Evolutionary conservation across 805 yeast genomes (phyloP), one percentile per base, ranked within the genome.

Genomic region (Ogataea corticis): DNA sequence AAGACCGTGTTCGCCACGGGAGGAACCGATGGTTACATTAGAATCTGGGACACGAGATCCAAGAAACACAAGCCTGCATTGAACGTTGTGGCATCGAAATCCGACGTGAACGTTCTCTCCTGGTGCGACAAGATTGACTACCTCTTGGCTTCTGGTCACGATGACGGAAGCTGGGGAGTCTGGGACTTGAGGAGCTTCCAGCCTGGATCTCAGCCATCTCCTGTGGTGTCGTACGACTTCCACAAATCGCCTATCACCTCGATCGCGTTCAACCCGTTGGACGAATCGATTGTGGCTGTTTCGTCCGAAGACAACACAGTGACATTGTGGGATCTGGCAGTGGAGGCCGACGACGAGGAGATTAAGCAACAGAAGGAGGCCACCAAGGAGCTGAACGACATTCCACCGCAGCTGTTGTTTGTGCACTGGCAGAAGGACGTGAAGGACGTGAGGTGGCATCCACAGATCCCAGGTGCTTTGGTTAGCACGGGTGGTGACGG

Each of bases 361-460:
- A 86, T 92, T 54, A 82, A 87, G 46, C 86, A 85, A 61, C 97
- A 92, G 69, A 79, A 81, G 57, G 77, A 80, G 46, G 94, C 85
- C 58, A 78, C 83, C 33, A 77, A 78, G 56, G 97, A 91, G 57
- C 72, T 94, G 54, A 83, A 83, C 54, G 95, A 86, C 58, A 87
- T 92, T 52, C 99, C 99, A 14, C 94, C 98, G 17, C 99, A 94
- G 68, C 75, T 94, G 59, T 72, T 94, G 64, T 94, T 94, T 70
- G 96, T 92, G 36, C 99, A 94, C 67, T 94, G 98, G 98, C 99
- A 94, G 72, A 83, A 83, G 58, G 95, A 94, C 61, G 97, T 92
- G 44, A 94, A 94, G 72, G 99, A 94, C 66, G 97, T 92, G 39
- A 87, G 95, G 69, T 94, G 99, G 99, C 97, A 92, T 68, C 82